Percentiles rank a stretch among this genome's conserved stretches.
Evolutionary conservation across 352 stramenopile genomes (phyloP).

Genomic region (Globisporangium radiosum): DNA sequence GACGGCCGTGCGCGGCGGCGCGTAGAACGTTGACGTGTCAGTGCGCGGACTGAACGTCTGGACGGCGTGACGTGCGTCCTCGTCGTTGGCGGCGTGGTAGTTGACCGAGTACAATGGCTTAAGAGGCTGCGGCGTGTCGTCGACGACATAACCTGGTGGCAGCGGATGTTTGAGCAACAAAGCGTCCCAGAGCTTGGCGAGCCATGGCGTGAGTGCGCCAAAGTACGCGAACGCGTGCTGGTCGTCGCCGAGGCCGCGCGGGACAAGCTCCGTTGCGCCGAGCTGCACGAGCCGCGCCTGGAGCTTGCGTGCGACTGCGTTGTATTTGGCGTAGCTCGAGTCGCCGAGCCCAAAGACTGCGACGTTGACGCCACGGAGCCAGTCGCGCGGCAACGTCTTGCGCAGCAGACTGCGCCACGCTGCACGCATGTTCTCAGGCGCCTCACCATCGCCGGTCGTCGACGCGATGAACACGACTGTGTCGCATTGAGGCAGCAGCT

Average conservation of each 20-base stretch:
- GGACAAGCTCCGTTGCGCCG: slow-evolving; percentile 62
- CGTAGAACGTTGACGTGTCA: slow-evolving; percentile 52
- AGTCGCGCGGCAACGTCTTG: slow-evolving; percentile 66
- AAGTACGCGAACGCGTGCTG: slow-evolving; percentile 86
- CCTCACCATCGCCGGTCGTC: slow-evolving; percentile 90
- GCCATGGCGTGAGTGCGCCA: slow-evolving; percentile 74
- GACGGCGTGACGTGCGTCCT: slow-evolving; percentile 5
- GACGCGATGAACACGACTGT: slow-evolving; percentile 87
- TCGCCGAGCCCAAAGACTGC: slow-evolving; percentile 91
- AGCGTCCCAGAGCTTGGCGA: slow-evolving; percentile 62
- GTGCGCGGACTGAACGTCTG: slow-evolving; percentile 18
- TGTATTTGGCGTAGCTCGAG: slow-evolving; percentile 92
- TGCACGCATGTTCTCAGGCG: slow-evolving; percentile 86
- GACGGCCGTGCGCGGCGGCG: slow-evolving; percentile 35
- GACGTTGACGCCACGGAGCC: slow-evolving; percentile 60
- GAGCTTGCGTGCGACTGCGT: slow-evolving; percentile 81
- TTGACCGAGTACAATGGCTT: slow-evolving; percentile 40
- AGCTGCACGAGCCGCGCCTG: slow-evolving; percentile 84
- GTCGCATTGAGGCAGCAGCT: slow-evolving; percentile 40
- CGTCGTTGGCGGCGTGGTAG: slow-evolving; percentile 13
- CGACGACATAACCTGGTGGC: slow-evolving; percentile 43
- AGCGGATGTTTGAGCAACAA: slow-evolving; percentile 47
- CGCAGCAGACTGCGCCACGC: slow-evolving; percentile 83
- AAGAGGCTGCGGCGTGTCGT: slow-evolving; percentile 55
- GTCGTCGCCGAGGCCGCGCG: slow-evolving; percentile 83